These are phyloP conservation scores for Diplodia corticola DNA, from an alignment of 2,329 filamentous ascomycete species.

Conservation along the genomic window DNA sequence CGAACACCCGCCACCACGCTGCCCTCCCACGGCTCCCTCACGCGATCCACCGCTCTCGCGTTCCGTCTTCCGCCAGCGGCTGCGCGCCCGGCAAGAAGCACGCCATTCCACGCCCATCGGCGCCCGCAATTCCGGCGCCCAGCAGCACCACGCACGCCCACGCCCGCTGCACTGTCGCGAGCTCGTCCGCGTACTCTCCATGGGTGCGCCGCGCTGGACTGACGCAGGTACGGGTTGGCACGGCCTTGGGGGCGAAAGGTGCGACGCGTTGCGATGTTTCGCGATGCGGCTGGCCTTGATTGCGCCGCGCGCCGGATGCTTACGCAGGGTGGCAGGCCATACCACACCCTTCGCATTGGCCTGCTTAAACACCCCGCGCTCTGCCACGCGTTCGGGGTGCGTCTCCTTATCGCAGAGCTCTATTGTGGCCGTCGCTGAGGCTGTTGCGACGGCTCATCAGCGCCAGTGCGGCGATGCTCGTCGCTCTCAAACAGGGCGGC, in stretches of 20 bases:
- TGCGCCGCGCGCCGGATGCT: constrained; percentile 9
- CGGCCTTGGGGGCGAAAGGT: not conserved
- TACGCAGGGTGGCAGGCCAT: constrained; percentile 4
- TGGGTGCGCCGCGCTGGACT: not conserved
- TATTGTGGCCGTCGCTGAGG: not conserved
- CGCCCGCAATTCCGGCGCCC: not conserved
- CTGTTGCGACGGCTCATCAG: not conserved
- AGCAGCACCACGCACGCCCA: not conserved
- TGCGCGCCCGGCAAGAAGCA: not conserved
- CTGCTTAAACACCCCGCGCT: not conserved
- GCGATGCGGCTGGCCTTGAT: not conserved
- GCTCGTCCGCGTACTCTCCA: not conserved
- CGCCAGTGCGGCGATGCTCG: not conserved
- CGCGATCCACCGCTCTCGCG: not conserved
- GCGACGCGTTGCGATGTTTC: constrained; percentile 18
- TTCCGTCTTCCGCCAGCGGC: constrained; percentile 12
- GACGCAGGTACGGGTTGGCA: constrained; percentile 13
- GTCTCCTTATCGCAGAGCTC: not conserved
- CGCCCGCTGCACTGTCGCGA: not conserved
- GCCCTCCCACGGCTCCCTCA: not conserved
- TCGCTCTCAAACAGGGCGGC: not conserved
- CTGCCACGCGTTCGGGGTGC: not conserved
- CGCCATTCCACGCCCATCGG: not conserved
- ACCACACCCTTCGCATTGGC: constrained; percentile 7
- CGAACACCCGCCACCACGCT: not conserved